These are phyloP conservation scores for Austroboletus novae-zelandiae DNA, from an alignment of 1,284 basidiomycete species.

Conservation along the genomic window DNA sequence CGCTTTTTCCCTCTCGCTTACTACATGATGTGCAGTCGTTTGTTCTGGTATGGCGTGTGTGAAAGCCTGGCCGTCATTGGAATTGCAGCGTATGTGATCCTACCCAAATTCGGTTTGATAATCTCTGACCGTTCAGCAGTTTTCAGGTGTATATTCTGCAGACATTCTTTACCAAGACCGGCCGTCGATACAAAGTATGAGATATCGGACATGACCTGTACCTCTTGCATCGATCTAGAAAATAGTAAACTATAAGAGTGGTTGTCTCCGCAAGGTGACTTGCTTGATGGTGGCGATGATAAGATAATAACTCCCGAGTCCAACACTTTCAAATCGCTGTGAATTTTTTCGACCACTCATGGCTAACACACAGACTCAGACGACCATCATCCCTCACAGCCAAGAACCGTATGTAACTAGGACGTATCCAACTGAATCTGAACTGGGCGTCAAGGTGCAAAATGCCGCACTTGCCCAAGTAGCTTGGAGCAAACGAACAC, in stretches of 20 bases:
- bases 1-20: constrained; percentile 23
- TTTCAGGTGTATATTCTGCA: constrained; percentile 88
- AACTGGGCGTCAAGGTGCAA: constrained; percentile 62
- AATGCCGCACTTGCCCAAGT: constrained; percentile 67
- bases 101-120: neutral
- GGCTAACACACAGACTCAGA: constrained; percentile 43
- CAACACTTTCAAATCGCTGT: neutral
- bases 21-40: constrained; percentile 48
- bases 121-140: constrained; percentile 40
- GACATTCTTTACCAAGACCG: constrained; percentile 90
- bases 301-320: constrained; percentile 10
- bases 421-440: constrained; percentile 50
- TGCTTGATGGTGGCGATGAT: constrained; percentile 3
- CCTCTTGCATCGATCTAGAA: neutral
- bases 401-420: constrained; percentile 46
- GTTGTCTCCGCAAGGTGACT: neutral
- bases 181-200: constrained; percentile 81
- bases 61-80: constrained; percentile 75
- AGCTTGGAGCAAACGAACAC: constrained; percentile 64
- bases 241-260: neutral
- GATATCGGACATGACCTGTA: constrained; percentile 14
- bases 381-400: constrained; percentile 68
- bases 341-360: constrained; percentile 2
- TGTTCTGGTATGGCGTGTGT: constrained; percentile 88
- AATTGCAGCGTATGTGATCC: constrained; percentile 72